phyloP scores from a whole-genome alignment of 208 protist genomes.

The Leishmania arabica region DNA sequence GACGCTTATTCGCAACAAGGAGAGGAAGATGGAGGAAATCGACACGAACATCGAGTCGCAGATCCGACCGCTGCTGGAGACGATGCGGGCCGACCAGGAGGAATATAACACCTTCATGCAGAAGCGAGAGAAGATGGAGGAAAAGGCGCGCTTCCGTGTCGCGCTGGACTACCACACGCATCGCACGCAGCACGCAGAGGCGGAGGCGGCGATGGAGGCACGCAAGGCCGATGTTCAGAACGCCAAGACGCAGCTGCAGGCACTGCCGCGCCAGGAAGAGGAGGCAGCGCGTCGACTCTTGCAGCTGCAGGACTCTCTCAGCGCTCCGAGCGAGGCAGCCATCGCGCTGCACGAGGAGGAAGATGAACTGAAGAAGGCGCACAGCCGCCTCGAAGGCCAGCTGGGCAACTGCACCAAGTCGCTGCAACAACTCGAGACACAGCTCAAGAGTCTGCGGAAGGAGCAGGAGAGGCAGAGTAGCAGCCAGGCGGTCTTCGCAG shows the following conservation, averaged over 20 bases:
- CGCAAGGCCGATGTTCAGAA: constrained; percentile 20
- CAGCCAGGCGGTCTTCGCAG: constrained; percentile 48
- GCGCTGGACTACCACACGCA: constrained; percentile 78
- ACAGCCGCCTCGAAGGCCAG: constrained; percentile 53
- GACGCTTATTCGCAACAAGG: constrained; percentile 98
- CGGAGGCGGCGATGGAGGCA: constrained; percentile 12
- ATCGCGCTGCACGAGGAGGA: constrained; percentile 74
- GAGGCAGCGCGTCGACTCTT: constrained; percentile 57
- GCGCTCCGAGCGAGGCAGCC: constrained; percentile 53
- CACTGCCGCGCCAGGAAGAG: constrained; percentile 55
- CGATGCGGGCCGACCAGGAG: constrained; percentile 87
- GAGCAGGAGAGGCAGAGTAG: constrained; percentile 53
- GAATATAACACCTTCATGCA: constrained; percentile 81
- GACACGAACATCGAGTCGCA: constrained; percentile 87
- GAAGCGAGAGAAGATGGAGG: constrained; percentile 71
- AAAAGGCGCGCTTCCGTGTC: constrained; percentile 66
- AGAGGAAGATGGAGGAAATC: constrained; percentile 99
- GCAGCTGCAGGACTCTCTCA: constrained; percentile 54
- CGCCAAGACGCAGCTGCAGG: constrained; percentile 57
- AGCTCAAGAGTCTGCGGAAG: constrained; percentile 47
- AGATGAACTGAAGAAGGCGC: constrained; percentile 51
- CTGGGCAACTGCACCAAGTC: constrained; percentile 37
- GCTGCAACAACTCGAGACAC: constrained; percentile 54
- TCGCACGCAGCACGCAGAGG: constrained; percentile 29
- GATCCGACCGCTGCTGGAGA: constrained; percentile 87